Percentiles rank a stretch among this genome's conserved stretches.
Conservation (phyloP, 192 early-diverging fungal species). For the Coemansia sp. region DNA sequence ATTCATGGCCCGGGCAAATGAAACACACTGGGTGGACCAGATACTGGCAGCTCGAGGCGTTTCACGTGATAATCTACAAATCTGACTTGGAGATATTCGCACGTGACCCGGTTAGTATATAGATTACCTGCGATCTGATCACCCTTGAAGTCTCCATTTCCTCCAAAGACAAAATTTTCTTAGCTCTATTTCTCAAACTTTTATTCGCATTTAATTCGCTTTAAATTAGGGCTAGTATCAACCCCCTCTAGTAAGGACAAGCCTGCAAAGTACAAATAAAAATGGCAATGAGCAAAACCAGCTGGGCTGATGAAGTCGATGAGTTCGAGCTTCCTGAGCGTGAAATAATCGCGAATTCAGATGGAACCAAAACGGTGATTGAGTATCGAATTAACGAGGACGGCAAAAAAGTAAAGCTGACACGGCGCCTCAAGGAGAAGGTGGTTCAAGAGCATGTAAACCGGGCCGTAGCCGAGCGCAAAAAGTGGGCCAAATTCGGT, state of each 20-base stretch:
- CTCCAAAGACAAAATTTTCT: neutral
- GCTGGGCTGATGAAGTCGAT: slow-evolving; percentile 77
- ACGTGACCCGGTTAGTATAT: no score
- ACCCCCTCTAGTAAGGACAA: no score
- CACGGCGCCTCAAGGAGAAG: slow-evolving; percentile 76
- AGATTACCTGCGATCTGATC: neutral
- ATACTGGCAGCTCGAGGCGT: slow-evolving; percentile 40
- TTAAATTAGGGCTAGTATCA: no score
- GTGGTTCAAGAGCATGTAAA: slow-evolving; percentile 78
- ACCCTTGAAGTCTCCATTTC: neutral
- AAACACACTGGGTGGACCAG: slow-evolving; percentile 46
- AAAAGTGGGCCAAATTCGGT: slow-evolving; percentile 86
- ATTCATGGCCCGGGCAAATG: slow-evolving; percentile 20
- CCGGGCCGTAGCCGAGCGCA: slow-evolving; percentile 85
- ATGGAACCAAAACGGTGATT: slow-evolving; percentile 79
- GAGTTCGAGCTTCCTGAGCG: slow-evolving; percentile 51
- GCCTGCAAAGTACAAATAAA: neutral
- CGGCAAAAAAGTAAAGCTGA: slow-evolving; percentile 89
- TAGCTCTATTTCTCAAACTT: slow-evolving; percentile 1
- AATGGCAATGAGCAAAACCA: slow-evolving; percentile 46
- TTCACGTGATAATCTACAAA: slow-evolving; percentile 2
- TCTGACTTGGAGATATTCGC: no score
- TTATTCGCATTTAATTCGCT: slow-evolving; percentile 8
- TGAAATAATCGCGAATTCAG: slow-evolving; percentile 54
- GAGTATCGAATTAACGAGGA: slow-evolving; percentile 85